Evolutionary conservation across 148 eudicot species (phyloP).

Genomic region (Silene conica): DNA sequence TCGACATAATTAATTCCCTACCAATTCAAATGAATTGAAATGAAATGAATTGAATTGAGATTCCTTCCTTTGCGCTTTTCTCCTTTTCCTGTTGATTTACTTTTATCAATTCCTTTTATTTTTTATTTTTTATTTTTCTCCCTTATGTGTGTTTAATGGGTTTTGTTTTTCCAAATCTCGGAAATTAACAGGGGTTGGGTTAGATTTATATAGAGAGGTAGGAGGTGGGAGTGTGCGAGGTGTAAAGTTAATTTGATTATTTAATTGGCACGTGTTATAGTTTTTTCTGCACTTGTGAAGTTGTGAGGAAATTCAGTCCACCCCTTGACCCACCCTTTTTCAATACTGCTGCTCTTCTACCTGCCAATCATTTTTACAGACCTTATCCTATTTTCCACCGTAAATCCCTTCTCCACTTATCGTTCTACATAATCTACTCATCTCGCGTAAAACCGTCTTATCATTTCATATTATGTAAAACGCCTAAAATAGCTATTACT

Average conservation of each 20-base stretch:
- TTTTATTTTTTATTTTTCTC: too few species aligned
- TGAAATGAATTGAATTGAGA: background rate
- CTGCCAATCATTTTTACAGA: background rate
- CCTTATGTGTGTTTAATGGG: background rate
- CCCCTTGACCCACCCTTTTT: background rate
- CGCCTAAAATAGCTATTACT: too few species aligned
- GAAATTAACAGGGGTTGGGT: background rate
- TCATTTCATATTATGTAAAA: too few species aligned
- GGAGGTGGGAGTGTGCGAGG: background rate
- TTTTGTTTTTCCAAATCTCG: conserved; percentile 8
- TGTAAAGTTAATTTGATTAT: background rate
- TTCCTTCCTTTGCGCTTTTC: background rate
- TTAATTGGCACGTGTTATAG: conserved; percentile 21
- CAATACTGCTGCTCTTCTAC: background rate
- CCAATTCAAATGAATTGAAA: too few species aligned
- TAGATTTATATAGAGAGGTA: conserved; percentile 16
- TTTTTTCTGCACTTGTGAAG: background rate
- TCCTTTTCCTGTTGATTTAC: background rate
- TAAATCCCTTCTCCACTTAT: too few species aligned
- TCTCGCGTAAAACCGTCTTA: too few species aligned
- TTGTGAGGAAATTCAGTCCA: background rate
- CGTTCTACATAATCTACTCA: too few species aligned
- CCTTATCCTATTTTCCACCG: background rate
- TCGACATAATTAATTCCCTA: conserved; percentile 7
- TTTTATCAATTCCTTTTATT: background rate